A percentile compares a stretch with the other conserved stretches of the same genome.
phyloP scores from a whole-genome alignment of 164 flowering plant genomes.

The Vitis rotundifolia region DNA sequence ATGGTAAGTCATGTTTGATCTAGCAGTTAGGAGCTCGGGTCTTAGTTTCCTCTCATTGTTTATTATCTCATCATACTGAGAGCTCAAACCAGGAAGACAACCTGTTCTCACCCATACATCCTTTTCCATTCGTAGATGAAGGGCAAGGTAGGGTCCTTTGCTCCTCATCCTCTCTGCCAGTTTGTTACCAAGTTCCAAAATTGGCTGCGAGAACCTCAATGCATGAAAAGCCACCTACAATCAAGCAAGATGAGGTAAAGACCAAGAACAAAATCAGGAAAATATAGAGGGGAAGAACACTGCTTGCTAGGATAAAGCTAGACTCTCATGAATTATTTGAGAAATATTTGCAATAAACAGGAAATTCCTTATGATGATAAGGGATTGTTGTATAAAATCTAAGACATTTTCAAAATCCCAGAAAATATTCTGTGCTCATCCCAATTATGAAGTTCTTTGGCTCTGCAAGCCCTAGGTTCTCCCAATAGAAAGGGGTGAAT shows the following conservation, averaged over 20 bases:
- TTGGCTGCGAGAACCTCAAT: constrained; percentile 71
- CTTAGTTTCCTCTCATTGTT: constrained; percentile 61
- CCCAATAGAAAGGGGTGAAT: neutral
- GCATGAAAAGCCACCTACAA: constrained; percentile 92
- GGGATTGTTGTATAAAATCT: too few relatives aligned
- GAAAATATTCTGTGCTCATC: too few relatives aligned
- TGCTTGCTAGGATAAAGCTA: neutral
- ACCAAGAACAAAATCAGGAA: neutral
- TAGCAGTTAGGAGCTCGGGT: constrained; percentile 87
- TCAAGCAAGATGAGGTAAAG: constrained; percentile 1
- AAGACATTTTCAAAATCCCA: too few relatives aligned
- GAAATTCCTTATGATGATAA: too few relatives aligned
- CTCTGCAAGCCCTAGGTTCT: too few relatives aligned
- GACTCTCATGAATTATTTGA: neutral
- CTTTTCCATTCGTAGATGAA: constrained; percentile 96
- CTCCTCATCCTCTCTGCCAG: constrained; percentile 80
- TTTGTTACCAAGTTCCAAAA: constrained; percentile 79
- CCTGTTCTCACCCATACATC: constrained; percentile 99
- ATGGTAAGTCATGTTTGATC: constrained; percentile 87
- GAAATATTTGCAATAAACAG: too few relatives aligned
- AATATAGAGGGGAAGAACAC: neutral
- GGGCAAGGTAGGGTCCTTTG: constrained; percentile 91
- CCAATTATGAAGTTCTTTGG: too few relatives aligned
- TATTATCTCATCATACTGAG: constrained; percentile 72
- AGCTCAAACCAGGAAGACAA: constrained; percentile 87